Conservation (phyloP, 2,329 filamentous ascomycete genomes). For the Epichloe gansuensis region DNA sequence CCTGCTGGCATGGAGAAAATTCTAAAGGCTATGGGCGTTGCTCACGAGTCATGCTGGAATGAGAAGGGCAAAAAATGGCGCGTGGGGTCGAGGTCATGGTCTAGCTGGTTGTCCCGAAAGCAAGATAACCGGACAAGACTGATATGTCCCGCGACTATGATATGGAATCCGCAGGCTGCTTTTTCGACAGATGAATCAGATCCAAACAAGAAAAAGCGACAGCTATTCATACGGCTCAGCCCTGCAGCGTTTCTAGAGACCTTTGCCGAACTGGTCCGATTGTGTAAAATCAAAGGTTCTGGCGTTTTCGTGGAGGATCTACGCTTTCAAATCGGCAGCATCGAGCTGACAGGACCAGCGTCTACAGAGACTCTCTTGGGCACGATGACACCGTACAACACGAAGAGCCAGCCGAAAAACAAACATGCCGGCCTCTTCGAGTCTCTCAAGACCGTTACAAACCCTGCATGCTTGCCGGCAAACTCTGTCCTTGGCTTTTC, state of each 20-base stretch:
- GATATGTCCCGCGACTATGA: conserved; percentile 58
- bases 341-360: conserved; percentile 50
- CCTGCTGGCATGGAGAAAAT: conserved; percentile 51
- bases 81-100: conserved; percentile 35
- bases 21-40: conserved; percentile 51
- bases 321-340: conserved; percentile 52
- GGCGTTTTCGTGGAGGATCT: conserved; percentile 53
- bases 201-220: conserved; percentile 19
- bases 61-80: conserved; percentile 59
- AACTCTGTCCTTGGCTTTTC: conserved; percentile 62
- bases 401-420: conserved; percentile 14
- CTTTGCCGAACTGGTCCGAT: conserved; percentile 48
- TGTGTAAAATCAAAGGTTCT: conserved; percentile 48
- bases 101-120: conserved; percentile 38
- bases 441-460: conserved; percentile 45
- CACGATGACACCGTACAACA: conserved; percentile 44
- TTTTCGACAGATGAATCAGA: conserved; percentile 14
- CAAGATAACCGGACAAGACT: conserved; percentile 36
- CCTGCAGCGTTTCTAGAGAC: conserved; percentile 64
- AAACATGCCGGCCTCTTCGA: conserved; percentile 37
- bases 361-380: conserved; percentile 67
- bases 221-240: conserved; percentile 62
- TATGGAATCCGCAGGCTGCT: conserved; percentile 52
- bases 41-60: conserved; percentile 48
- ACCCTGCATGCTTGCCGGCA: conserved; percentile 54